Evolutionary conservation across 306 rosid genomes (phyloP).

Genomic region (Lathyrus tuberosus): DNA sequence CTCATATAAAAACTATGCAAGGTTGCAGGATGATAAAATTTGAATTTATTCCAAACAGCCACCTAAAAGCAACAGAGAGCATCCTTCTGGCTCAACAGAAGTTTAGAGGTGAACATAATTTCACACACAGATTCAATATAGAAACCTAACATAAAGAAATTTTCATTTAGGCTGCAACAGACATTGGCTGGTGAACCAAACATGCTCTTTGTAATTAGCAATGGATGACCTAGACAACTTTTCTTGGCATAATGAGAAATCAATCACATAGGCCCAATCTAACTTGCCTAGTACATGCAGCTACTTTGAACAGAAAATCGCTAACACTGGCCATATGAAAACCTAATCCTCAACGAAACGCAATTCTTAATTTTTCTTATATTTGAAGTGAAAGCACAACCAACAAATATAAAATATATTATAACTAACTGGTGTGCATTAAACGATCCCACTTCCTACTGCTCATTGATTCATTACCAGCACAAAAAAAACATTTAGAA

Average conservation of each 20-base stretch:
- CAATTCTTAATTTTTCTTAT: background rate
- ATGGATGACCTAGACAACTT: background rate
- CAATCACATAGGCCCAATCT: background rate
- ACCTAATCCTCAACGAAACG: conserved; percentile 22
- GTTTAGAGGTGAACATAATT: background rate
- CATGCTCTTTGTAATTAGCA: background rate
- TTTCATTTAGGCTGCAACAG: no score
- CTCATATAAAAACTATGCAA: conserved; percentile 23
- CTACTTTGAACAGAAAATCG: background rate
- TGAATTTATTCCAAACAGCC: no score
- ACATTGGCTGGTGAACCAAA: background rate
- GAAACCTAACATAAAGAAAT: background rate
- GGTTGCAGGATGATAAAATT: background rate
- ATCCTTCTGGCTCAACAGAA: no score
- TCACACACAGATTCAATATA: background rate
- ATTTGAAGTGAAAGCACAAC: background rate
- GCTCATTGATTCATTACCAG: background rate
- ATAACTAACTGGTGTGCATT: background rate
- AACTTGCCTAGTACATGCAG: background rate
- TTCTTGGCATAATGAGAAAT: background rate
- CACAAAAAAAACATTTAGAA: conserved; percentile 22
- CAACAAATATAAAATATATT: conserved; percentile 1
- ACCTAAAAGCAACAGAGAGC: no score
- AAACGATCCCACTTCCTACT: background rate
- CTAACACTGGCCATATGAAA: conserved; percentile 18